A percentile compares a stretch with the other conserved stretches of the same genome.
Conservation (phyloP, 352 stramenopile species). For the Lagenidium sp. region DNA sequence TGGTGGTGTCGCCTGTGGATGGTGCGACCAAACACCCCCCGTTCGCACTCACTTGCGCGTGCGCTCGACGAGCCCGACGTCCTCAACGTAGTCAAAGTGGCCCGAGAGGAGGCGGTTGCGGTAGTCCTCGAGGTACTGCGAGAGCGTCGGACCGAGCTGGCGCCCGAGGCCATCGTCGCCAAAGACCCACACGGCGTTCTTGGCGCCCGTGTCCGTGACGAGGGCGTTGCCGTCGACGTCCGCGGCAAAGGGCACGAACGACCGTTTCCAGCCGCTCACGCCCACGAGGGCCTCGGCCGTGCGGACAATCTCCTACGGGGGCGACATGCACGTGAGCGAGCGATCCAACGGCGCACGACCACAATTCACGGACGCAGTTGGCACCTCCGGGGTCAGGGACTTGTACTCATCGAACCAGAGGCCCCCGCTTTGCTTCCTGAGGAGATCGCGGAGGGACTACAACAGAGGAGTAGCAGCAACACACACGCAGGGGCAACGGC, state of each 20-base stretch:
- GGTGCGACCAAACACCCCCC: not conserved
- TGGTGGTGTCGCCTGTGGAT: no score
- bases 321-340: not conserved
- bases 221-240: conserved; percentile 64
- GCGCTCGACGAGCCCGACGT: conserved; percentile 72
- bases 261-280: conserved; percentile 43
- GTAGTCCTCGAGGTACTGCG: conserved; percentile 71
- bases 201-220: conserved; percentile 36
- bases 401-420: conserved; percentile 84
- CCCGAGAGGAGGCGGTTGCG: conserved; percentile 73
- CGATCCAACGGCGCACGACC: not conserved
- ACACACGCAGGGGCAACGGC: no score
- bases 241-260: conserved; percentile 60
- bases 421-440: conserved; percentile 67
- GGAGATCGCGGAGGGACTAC: conserved; percentile 53
- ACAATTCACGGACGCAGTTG: no score
- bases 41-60: conserved; percentile 42
- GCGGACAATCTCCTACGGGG: conserved; percentile 39
- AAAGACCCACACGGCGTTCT: conserved; percentile 63
- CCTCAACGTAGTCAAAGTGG: conserved; percentile 78
- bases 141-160: conserved; percentile 38
- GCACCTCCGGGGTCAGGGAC: conserved; percentile 50
- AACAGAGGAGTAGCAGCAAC: no score
- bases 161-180: conserved; percentile 47
- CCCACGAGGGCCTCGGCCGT: conserved; percentile 33